Evolutionary conservation across 2,329 filamentous ascomycete species (phyloP).

Genomic region (Arthroderma sp.): DNA sequence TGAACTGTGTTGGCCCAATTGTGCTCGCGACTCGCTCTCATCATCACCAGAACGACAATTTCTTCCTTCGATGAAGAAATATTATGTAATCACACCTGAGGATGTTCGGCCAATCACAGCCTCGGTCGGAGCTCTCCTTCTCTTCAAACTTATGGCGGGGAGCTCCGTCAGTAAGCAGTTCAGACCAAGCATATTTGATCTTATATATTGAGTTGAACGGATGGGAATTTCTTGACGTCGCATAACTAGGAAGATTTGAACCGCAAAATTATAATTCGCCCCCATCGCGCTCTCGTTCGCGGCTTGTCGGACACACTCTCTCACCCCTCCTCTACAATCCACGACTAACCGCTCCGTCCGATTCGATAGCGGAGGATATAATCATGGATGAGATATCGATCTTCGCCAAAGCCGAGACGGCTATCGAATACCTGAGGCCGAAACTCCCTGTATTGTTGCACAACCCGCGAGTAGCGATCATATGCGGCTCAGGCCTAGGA

Average conservation of each 20-base stretch:
- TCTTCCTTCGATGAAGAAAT: neutral
- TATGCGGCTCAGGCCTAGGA: conserved; percentile 52
- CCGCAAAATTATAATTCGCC: no score
- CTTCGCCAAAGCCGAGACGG: conserved; percentile 28
- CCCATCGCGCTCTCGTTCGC: no score
- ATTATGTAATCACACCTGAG: neutral
- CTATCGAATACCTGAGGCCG: conserved; percentile 36
- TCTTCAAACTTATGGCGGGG: neutral
- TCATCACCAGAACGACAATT: neutral
- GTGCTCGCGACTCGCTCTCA: neutral
- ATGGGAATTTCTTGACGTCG: no score
- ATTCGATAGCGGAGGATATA: neutral
- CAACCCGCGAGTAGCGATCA: conserved; percentile 46
- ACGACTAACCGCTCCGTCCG: no score
- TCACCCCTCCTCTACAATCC: no score
- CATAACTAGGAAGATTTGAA: no score
- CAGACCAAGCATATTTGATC: neutral
- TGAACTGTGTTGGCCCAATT: neutral
- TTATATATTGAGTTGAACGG: no score
- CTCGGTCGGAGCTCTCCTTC: neutral
- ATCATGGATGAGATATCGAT: conserved; percentile 7
- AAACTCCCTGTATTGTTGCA: conserved; percentile 39
- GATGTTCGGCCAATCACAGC: neutral
- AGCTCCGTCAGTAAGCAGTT: neutral
- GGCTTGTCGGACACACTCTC: no score